Evolutionary conservation across 2,329 filamentous ascomycete species (phyloP), one percentile per base, ranked within the genome.

Genomic region (Colletotrichum godetiae): DNA sequence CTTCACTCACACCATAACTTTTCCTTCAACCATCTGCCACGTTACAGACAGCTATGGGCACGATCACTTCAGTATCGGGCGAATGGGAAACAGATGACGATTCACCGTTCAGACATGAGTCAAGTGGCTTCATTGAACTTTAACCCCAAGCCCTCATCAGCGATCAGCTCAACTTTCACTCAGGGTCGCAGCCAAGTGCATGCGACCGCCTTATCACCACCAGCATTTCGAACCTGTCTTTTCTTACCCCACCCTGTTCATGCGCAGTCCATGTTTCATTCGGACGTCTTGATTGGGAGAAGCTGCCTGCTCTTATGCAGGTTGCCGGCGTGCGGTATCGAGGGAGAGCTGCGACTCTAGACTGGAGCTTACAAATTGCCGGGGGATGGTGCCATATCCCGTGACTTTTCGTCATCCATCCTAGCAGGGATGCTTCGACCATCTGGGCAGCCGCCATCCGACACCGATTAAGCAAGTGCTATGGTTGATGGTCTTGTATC

Each of bases 321-420:
- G 60, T 57, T 73, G 46, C 71, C 76, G 68, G 72, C 73, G 71
- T 62, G 72, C 57, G 56, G 63, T 65, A 65, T 74, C 67, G 70
- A 74, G 75, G 76, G 75, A 75, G 75, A 78, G 76, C 31, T 24
- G 62, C 62, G 62, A 64, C 75, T 77, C 74, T 76, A 76, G 72
- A 74, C 78, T 79, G 81, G 77, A 75, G 80, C 82, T 83, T 82
- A 83, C 84, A 85, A 87, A 85, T 86, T 80, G 80, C 77, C 77
- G 80, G 77, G 31, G 55, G 85, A 91, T 91, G 88, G 86, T 88
- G 89, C 88, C 86, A 91, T 91, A 88, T 81, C 88, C 85, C 88
- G 88, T 90, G 89, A 90, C 86, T 83, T 84, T 73, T 74, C 74
- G 74, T 75, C 73, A 75, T 75, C 73, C 63, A 75, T 66, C 74